Percentiles rank a stretch among this genome's conserved stretches.
phyloP scores from a whole-genome alignment of 257 asterid genomes.

The Salvia rosmarinus region DNA sequence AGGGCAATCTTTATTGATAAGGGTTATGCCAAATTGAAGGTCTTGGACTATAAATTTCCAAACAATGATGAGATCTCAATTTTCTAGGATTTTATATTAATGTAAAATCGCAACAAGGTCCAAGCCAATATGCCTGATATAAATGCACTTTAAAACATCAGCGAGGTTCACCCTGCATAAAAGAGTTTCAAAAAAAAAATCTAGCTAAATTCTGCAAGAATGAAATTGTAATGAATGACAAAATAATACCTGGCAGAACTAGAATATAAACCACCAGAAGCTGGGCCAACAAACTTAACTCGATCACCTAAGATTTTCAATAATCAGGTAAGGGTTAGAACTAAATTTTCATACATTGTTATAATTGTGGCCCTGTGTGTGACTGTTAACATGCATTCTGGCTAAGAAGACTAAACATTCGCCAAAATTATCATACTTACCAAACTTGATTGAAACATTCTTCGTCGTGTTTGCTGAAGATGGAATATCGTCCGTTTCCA shows the following conservation, averaged over 20 bases:
- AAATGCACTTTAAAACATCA: slow-evolving; percentile 15
- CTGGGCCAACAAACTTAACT: slow-evolving; percentile 74
- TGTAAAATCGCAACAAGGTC: slow-evolving; percentile 13
- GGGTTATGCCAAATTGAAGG: slow-evolving; percentile 18
- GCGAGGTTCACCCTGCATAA: not conserved
- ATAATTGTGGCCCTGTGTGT: not conserved
- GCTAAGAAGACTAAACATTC: slow-evolving; percentile 23
- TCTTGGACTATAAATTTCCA: slow-evolving; percentile 6
- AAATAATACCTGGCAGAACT: slow-evolving; percentile 58
- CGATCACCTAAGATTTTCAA: slow-evolving; percentile 64
- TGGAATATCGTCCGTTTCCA: slow-evolving; percentile 52
- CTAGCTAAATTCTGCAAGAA: not conserved
- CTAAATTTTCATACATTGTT: not conserved
- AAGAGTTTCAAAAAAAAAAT: not conserved
- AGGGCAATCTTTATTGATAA: slow-evolving; percentile 12
- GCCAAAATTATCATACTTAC: slow-evolving; percentile 39
- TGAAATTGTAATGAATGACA: slow-evolving; percentile 17
- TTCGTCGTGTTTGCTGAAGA: slow-evolving; percentile 50
- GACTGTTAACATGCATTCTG: not conserved
- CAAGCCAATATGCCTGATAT: not conserved
- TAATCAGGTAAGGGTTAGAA: slow-evolving; percentile 27
- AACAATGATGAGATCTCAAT: slow-evolving; percentile 3
- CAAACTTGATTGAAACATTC: slow-evolving; percentile 53
- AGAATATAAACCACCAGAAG: slow-evolving; percentile 60
- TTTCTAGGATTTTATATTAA: slow-evolving; percentile 5